phyloP scores from a whole-genome alignment of 768 basidiomycete genomes.

The Phlebiopsis gigantea region DNA sequence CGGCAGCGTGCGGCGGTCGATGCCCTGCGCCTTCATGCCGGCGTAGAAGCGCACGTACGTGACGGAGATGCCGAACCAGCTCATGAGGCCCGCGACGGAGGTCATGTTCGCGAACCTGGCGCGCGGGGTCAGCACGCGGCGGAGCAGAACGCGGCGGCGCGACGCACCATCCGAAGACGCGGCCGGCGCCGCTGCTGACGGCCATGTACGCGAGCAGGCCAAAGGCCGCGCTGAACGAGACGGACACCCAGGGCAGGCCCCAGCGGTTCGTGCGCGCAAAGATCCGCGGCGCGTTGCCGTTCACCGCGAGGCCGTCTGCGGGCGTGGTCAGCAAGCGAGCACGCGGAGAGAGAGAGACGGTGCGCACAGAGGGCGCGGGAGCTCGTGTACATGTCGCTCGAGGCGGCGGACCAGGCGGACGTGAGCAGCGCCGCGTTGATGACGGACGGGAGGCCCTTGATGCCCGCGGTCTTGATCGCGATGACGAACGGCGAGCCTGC shows the following conservation, averaged over 20 bases:
- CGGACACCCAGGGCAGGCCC: conserved; percentile 74
- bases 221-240: conserved; percentile 67
- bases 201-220: conserved; percentile 80
- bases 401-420: conserved; percentile 90
- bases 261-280: conserved; percentile 63
- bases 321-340: neutral
- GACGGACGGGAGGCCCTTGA: conserved; percentile 76
- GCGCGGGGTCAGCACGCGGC: neutral
- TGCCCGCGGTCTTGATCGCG: conserved; percentile 82
- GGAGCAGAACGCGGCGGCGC: conserved; percentile 33
- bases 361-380: conserved; percentile 79
- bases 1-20: conserved; percentile 66
- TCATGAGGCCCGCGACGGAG: conserved; percentile 41
- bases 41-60: conserved; percentile 68
- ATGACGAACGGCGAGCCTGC: conserved; percentile 84
- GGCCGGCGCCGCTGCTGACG: conserved; percentile 55
- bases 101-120: conserved; percentile 39
- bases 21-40: conserved; percentile 79
- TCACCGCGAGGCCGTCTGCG: conserved; percentile 71
- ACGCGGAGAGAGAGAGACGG: neutral
- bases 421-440: conserved; percentile 83
- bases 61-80: conserved; percentile 44
- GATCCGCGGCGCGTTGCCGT: conserved; percentile 78
- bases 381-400: conserved; percentile 84
- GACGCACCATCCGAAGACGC: conserved; percentile 76